These are phyloP conservation scores for Asterochloris sp. DNA, from an alignment of 139 green algal species.

Conservation along the genomic window DNA sequence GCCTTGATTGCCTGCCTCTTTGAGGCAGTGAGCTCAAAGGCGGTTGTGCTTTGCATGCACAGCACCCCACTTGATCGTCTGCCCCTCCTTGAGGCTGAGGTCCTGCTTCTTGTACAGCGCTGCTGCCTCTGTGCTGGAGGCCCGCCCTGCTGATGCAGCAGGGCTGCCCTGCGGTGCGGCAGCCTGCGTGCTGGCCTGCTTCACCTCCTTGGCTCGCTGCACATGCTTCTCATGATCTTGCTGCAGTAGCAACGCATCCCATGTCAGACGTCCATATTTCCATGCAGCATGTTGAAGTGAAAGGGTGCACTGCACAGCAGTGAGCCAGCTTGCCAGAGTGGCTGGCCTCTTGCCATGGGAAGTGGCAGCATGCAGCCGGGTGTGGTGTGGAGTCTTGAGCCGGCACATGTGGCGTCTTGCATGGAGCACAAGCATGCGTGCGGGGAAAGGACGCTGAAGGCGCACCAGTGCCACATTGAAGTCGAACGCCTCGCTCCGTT, in stretches of 20 bases:
- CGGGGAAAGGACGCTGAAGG: not conserved
- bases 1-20: not conserved
- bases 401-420: not conserved
- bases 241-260: slow-evolving; percentile 18
- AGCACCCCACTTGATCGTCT: slow-evolving; percentile 57
- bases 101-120: slow-evolving; percentile 50
- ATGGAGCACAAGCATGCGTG: not conserved
- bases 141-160: not conserved
- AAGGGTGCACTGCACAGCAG: not conserved
- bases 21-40: no score
- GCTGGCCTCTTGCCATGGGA: not conserved
- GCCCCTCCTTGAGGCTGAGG: slow-evolving; percentile 68
- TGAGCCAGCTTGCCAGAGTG: not conserved
- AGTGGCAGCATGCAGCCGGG: no score
- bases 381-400: not conserved
- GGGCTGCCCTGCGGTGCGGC: not conserved
- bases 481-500: slow-evolving; percentile 73
- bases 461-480: slow-evolving; percentile 79
- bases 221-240: slow-evolving; percentile 53
- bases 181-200: slow-evolving; percentile 9
- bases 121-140: slow-evolving; percentile 27
- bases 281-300: not conserved
- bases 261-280: not conserved
- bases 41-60: no score
- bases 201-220: slow-evolving; percentile 26